Conservation (phyloP, 441 rosid genomes). For the Pelargonium myrrhifolium region DNA sequence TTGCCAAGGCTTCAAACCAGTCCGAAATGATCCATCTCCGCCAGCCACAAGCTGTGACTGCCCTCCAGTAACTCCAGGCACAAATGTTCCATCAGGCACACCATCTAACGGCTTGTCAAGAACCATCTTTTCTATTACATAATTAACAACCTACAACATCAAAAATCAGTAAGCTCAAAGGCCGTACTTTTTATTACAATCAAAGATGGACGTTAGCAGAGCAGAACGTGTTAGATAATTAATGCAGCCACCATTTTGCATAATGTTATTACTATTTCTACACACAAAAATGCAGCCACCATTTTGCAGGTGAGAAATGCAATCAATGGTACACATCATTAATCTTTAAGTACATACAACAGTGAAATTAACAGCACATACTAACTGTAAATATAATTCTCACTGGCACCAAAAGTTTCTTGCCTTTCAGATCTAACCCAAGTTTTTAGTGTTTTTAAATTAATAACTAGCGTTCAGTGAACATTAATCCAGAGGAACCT, state of each 20-base stretch:
- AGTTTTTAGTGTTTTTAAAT: neutral
- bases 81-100: conserved; percentile 51
- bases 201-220: too few species aligned
- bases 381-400: too few species aligned
- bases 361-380: neutral
- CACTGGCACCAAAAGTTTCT: neutral
- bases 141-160: conserved; percentile 73
- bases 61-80: conserved; percentile 57
- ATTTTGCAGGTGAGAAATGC: too few species aligned
- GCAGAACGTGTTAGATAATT: too few species aligned
- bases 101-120: conserved; percentile 75
- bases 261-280: too few species aligned
- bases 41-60: conserved; percentile 49
- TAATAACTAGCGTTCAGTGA: neutral
- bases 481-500: neutral
- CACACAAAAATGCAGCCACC: too few species aligned
- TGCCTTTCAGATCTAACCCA: neutral
- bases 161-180: conserved; percentile 14
- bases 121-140: conserved; percentile 90
- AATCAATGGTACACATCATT: neutral
- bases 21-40: conserved; percentile 59
- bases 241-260: too few species aligned
- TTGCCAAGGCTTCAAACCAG: conserved; percentile 76
- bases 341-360: neutral
- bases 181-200: neutral